Percentiles rank a stretch among this genome's conserved stretches.
Conservation (phyloP, 768 basidiomycete species). For the Agrocybe chaxingu region DNA sequence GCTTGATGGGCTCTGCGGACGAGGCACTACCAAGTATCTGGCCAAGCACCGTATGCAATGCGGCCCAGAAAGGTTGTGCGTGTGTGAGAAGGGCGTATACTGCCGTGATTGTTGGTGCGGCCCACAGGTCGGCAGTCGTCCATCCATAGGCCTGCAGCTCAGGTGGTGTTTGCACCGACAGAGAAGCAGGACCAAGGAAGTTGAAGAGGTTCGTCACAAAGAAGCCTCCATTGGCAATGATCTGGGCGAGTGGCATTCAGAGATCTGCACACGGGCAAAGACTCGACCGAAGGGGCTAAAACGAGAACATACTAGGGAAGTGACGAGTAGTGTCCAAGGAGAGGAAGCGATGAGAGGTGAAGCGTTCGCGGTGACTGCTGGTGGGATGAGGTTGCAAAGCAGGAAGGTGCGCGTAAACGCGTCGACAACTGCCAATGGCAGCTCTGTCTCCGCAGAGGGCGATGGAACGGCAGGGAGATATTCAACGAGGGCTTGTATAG, state of each 20-base stretch:
- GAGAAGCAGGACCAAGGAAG: slow-evolving; percentile 68
- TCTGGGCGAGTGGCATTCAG: slow-evolving; percentile 29
- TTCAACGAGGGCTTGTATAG: slow-evolving; percentile 59
- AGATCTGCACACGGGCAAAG: neutral
- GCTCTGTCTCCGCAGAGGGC: slow-evolving; percentile 54
- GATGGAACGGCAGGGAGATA: slow-evolving; percentile 54
- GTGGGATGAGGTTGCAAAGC: slow-evolving; percentile 74
- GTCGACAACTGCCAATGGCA: slow-evolving; percentile 73
- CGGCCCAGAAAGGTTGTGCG: slow-evolving; percentile 81
- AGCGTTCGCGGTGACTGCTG: slow-evolving; percentile 54
- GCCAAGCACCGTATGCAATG: slow-evolving; percentile 47
- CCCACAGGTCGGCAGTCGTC: slow-evolving; percentile 84
- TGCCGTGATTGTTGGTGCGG: slow-evolving; percentile 72
- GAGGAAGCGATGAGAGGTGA: slow-evolving; percentile 53
- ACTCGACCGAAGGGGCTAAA: neutral
- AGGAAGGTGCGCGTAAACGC: slow-evolving; percentile 78
- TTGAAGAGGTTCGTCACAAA: slow-evolving; percentile 18
- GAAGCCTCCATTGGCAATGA: slow-evolving; percentile 72
- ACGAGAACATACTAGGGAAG: slow-evolving; percentile 57
- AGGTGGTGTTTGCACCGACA: slow-evolving; percentile 69
- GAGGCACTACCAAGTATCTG: slow-evolving; percentile 39
- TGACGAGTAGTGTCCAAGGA: slow-evolving; percentile 73
- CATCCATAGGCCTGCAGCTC: slow-evolving; percentile 84
- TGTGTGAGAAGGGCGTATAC: slow-evolving; percentile 83
- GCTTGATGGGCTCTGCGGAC: slow-evolving; percentile 33